A percentile compares a stretch with the other conserved stretches of the same genome.
These are phyloP conservation scores for Chlorophyllum brunneum DNA, from an alignment of 768 basidiomycete species.

Conservation along the genomic window DNA sequence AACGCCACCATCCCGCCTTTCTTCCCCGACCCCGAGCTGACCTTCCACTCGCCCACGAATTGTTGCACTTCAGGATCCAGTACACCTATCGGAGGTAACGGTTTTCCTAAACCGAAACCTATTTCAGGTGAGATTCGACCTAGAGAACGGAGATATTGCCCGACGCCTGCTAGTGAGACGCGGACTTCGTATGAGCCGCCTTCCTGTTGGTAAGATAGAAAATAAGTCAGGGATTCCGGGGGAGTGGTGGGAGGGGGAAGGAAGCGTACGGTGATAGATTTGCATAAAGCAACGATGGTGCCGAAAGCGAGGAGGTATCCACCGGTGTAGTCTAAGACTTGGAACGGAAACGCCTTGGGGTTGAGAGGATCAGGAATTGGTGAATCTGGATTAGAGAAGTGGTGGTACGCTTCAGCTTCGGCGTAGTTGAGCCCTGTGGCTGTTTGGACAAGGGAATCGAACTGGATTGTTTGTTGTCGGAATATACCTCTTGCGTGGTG, in stretches of 20 bases:
- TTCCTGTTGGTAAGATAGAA: conserved; percentile 32
- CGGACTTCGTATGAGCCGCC: conserved; percentile 60
- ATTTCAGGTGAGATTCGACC: conserved; percentile 37
- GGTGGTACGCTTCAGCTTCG: conserved; percentile 46
- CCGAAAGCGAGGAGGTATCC: conserved; percentile 59
- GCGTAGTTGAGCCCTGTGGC: conserved; percentile 57
- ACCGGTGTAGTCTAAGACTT: conserved; percentile 56
- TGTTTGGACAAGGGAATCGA: conserved; percentile 63
- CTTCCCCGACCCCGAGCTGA: conserved; percentile 8
- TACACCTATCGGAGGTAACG: conserved; percentile 32
- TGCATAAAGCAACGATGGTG: conserved; percentile 50
- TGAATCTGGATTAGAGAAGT: conserved; percentile 18
- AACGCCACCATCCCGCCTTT: conserved; percentile 35
- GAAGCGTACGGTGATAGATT: conserved; percentile 45
- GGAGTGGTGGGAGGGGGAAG: not conserved
- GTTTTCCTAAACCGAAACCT: conserved; percentile 36
- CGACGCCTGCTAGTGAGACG: conserved; percentile 55
- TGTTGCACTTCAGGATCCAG: conserved; percentile 34
- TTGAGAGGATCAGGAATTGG: conserved; percentile 1
- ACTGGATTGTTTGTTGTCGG: conserved; percentile 29
- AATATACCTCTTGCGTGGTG: not conserved
- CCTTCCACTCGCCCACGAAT: conserved; percentile 26
- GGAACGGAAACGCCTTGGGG: conserved; percentile 46
- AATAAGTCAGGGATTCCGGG: not conserved
- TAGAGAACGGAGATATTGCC: conserved; percentile 52